A percentile compares a stretch with the other conserved stretches of the same genome.
Evolutionary conservation across 2,329 filamentous ascomycete genomes (phyloP).

Genomic region (Elsinoe arachidis): DNA sequence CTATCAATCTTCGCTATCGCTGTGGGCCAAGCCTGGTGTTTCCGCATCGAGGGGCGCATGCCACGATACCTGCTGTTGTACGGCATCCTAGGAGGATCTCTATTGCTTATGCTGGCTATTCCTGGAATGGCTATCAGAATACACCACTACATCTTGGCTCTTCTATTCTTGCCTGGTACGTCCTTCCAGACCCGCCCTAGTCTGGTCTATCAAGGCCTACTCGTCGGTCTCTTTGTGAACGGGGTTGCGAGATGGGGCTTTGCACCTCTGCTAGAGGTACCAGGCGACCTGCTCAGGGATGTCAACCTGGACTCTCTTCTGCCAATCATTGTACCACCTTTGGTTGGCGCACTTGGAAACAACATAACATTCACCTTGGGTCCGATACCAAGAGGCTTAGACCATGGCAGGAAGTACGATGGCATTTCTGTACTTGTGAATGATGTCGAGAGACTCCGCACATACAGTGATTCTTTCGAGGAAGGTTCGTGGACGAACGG

Average conservation of each 20-base stretch:
- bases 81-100: conserved; percentile 53
- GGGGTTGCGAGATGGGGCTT: conserved; percentile 93
- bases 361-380: conserved; percentile 57
- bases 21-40: conserved; percentile 70
- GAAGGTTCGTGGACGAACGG: conserved; percentile 20
- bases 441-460: conserved; percentile 72
- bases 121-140: conserved; percentile 77
- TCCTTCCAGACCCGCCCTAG: conserved; percentile 78
- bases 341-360: conserved; percentile 36
- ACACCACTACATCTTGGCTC: conserved; percentile 86
- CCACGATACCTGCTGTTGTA: conserved; percentile 72
- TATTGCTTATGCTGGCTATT: conserved; percentile 62
- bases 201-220: conserved; percentile 78
- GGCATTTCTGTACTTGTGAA: conserved; percentile 76
- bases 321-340: conserved; percentile 37
- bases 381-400: conserved; percentile 29
- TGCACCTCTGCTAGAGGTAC: conserved; percentile 77
- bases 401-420: conserved; percentile 47
- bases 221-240: conserved; percentile 88
- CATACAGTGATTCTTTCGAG: conserved; percentile 41
- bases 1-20: conserved; percentile 60
- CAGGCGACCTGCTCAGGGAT: conserved; percentile 55
- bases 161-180: conserved; percentile 81
- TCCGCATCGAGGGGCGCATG: conserved; percentile 76
- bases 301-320: conserved; percentile 50